Evolutionary conservation across 2,329 filamentous ascomycete species (phyloP), one percentile per base, ranked within the genome.

Genomic region (Neonectria ditissima): DNA sequence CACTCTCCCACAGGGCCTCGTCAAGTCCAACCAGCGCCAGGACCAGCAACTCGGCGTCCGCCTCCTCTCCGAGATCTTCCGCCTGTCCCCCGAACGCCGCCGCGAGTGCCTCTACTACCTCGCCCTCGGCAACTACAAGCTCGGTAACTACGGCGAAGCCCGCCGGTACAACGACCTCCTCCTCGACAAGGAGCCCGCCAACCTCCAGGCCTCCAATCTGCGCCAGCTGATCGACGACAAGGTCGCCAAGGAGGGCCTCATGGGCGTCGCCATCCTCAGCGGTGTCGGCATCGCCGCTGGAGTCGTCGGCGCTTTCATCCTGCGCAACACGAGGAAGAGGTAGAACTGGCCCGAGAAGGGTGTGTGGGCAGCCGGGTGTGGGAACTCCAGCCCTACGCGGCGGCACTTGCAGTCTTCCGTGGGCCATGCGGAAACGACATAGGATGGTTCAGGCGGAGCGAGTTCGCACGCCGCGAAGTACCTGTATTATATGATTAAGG

Each of bases 91-190:
- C 70, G 96, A 98, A 80, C 92, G 96, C 73, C 91, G 96, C 76
- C 91, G 96, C 75, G 96, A 99, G 86, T 99, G 96, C 77, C 92
- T 99, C 65, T 99, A 97, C 85, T 99, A 99, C 81, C 90, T 99
- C 57, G 96, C 93, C 26, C 88, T 99, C 32, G 96, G 96, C 67
- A 97, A 98, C 85, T 98, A 95, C 87, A 98, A 98, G 84, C 89
- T 99, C 50, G 95, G 94, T 66, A 98, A 97, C 85, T 99, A 97
- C 80, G 94, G 91, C 65, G 96, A 99, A 78, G 95, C 95, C 64
- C 87, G 95, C 75, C 87, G 93, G 76, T 98, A 98, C 82, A 99
- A 99, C 79, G 95, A 98, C 76, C 85, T 95, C 53, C 84, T 99
- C 65, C 81, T 98, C 57, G 93, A 97, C 66, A 91, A 95, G 78